Evolutionary conservation across 2,329 filamentous ascomycete genomes (phyloP).

Genomic region (Aquanectria penicillioides): DNA sequence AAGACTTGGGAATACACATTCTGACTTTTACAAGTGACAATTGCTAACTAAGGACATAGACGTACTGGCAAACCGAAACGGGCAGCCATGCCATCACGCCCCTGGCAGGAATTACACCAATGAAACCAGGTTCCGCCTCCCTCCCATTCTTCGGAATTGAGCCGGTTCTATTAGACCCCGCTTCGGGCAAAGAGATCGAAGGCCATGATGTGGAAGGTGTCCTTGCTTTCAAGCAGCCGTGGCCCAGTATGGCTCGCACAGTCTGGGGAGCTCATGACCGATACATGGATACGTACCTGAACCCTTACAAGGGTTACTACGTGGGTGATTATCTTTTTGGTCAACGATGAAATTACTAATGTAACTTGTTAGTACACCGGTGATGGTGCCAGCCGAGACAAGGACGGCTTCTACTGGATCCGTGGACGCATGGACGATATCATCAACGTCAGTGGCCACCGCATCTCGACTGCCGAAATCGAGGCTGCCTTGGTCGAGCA

Average conservation of each 20-base stretch:
- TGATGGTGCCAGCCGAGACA: conserved; percentile 89
- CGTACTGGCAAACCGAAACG: conserved; percentile 98
- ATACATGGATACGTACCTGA: conserved; percentile 96
- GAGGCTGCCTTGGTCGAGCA: conserved; percentile 94
- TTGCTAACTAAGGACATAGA: conserved; percentile 66
- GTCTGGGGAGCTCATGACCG: conserved; percentile 94
- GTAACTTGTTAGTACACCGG: conserved; percentile 72
- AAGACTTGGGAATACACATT: conserved; percentile 54
- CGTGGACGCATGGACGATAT: conserved; percentile 95
- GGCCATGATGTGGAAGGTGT: conserved; percentile 95
- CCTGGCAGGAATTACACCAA: conserved; percentile 87
- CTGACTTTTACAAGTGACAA: rapidly evolving
- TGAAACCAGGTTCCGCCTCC: conserved; percentile 91
- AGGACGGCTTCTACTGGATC: conserved; percentile 98
- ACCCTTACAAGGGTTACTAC: conserved; percentile 95
- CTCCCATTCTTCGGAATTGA: conserved; percentile 98
- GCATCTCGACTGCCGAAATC: conserved; percentile 95
- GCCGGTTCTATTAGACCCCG: conserved; percentile 90
- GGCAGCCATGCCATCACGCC: conserved; percentile 93
- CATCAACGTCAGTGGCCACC: conserved; percentile 93
- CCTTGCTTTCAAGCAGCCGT: conserved; percentile 91
- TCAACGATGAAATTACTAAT: rapidly evolving
- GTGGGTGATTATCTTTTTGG: conserved; percentile 60
- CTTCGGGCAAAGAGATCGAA: conserved; percentile 86
- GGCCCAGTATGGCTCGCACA: conserved; percentile 97